Evolutionary conservation across 371 early-diverging fungal genomes (phyloP), one percentile per base, ranked within the genome.

Genomic region (Parasitella parasitica): DNA sequence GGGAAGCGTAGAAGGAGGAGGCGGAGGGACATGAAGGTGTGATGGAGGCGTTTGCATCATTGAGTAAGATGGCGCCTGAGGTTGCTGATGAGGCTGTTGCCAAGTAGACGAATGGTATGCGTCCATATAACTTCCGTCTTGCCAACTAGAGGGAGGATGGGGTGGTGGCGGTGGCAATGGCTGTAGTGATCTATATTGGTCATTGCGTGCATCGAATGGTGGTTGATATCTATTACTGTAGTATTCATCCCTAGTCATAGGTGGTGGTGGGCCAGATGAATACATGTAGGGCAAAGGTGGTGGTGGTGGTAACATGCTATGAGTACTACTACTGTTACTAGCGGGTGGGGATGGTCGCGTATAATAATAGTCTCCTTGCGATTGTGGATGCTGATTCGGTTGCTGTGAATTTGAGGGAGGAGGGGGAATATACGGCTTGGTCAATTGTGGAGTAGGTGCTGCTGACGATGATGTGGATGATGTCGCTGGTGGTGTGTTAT

Each of bases 71-170:
- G 30, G 50, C 52, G 55, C 52, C 27, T 24, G 46, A 4, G 16
- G 94, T 53, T 38, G 49, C 35, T 43, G 43, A 27, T 16, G 51
- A 28, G 52, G 46, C 50, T 72, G 79, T 54, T 76, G 95, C n/a
- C 95, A 94, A 20, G 18, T 27, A 35, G 22, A 15, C 26, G 49
- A 30, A 51, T 64, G 57, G 27, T 57, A 50, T 35, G 64, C 52
- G 15, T 54, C 55, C 48, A 32, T 46, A 53, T 52, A 57, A 50
- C 18, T 26, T 52, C 49, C 53, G 58, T 53, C 39, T 15, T 54
- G 28, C 18, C 46, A 46, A 24, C 46, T 24, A 22, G 46, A 20
- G 11, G 20, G 18, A 20, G 20, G 41, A 7, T 26, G 15, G 13
- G 52, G 30, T 3, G 51, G 49, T 9, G 37, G 61, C 4, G 51